phyloP scores from a whole-genome alignment of 306 rosid genomes.

The Nissolia schottii region DNA sequence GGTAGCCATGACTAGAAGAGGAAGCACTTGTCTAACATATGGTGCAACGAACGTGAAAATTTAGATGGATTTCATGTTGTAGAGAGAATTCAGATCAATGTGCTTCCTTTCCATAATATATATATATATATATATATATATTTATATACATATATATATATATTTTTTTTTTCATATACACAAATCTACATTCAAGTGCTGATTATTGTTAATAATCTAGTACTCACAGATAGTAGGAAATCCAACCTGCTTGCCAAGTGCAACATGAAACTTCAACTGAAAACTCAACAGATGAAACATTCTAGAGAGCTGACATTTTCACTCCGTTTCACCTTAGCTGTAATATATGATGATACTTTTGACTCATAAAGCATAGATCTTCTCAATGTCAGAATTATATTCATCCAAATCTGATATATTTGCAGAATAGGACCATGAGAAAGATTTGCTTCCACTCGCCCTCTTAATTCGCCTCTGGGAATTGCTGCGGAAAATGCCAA shows the following conservation, averaged over 20 bases:
- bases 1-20: background rate
- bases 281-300: background rate
- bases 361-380: constrained; percentile 66
- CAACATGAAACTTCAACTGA: constrained; percentile 13
- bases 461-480: constrained; percentile 82
- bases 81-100: background rate
- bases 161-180: background rate
- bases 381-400: constrained; percentile 76
- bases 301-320: background rate
- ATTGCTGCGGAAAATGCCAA: constrained; percentile 53
- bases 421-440: constrained; percentile 88
- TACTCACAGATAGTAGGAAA: background rate
- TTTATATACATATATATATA: too few species aligned
- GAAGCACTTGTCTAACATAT: background rate
- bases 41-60: background rate
- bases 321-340: too few species aligned
- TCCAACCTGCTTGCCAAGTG: background rate
- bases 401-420: constrained; percentile 77
- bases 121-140: too few species aligned
- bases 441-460: constrained; percentile 82
- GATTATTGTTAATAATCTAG: background rate
- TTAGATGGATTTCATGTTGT: background rate
- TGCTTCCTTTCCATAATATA: background rate
- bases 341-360: background rate
- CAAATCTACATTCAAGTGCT: constrained; percentile 24